Evolutionary conservation across 2,329 filamentous ascomycete genomes (phyloP).

Genomic region (Falciphora oryzae): DNA sequence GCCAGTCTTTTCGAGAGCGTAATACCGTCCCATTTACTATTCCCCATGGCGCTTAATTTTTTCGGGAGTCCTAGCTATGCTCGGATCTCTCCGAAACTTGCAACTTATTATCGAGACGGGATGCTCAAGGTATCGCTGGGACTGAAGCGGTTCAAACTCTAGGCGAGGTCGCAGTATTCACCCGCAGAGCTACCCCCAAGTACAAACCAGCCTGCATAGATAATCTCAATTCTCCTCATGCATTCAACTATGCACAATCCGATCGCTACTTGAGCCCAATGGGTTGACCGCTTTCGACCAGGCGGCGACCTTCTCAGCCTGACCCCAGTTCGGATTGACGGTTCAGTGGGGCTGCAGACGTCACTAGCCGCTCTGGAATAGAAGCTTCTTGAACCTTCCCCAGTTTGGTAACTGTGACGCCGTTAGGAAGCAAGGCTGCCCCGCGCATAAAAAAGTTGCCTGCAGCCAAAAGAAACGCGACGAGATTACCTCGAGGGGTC

Average conservation of each 20-base stretch:
- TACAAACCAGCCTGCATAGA: too few relatives aligned
- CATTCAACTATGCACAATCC: too few relatives aligned
- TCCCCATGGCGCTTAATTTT: not conserved
- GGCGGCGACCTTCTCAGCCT: not conserved
- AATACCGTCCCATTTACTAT: not conserved
- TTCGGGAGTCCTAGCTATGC: not conserved
- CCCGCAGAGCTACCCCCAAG: too few relatives aligned
- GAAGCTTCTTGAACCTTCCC: constrained; percentile 32
- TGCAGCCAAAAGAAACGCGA: constrained; percentile 6
- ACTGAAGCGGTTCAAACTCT: too few relatives aligned
- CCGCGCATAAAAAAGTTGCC: constrained; percentile 9
- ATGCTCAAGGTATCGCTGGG: not conserved
- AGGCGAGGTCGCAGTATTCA: too few relatives aligned
- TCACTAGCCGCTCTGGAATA: constrained; percentile 23
- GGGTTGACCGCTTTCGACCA: not conserved
- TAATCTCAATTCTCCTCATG: not conserved
- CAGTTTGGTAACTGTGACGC: constrained; percentile 18
- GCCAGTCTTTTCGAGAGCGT: not conserved
- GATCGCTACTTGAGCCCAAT: too few relatives aligned
- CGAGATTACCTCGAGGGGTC: not conserved
- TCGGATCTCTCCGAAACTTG: too few relatives aligned
- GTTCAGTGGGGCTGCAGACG: not conserved
- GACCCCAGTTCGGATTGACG: not conserved
- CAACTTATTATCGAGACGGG: not conserved
- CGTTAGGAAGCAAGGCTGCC: not conserved